Evolutionary conservation across 192 early-diverging fungal species (phyloP).

Genomic region (Borealophlyctis nickersoniae): DNA sequence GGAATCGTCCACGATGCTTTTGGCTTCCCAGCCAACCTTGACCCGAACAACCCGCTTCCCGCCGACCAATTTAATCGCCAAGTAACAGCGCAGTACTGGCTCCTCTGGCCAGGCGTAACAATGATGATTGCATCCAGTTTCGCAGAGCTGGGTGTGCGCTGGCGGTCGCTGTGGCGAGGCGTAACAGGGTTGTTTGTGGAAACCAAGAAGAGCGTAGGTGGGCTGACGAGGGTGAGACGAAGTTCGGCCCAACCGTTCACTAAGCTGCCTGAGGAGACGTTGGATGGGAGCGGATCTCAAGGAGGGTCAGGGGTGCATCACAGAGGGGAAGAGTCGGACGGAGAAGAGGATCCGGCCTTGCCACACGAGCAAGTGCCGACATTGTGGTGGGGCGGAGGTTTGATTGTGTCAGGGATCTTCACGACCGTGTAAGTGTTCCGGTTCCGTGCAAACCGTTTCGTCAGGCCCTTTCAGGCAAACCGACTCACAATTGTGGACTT

Average conservation of each 20-base stretch:
- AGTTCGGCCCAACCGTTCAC: background rate
- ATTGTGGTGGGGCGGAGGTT: slow-evolving; percentile 59
- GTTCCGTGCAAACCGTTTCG: background rate
- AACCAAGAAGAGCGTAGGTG: background rate
- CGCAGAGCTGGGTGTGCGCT: slow-evolving; percentile 54
- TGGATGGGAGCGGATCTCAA: background rate
- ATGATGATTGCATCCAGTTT: slow-evolving; percentile 62
- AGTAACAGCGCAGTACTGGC: slow-evolving; percentile 41
- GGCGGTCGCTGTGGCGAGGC: slow-evolving; percentile 38
- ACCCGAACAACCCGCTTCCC: background rate
- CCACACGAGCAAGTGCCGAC: slow-evolving; percentile 57
- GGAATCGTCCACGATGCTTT: slow-evolving; percentile 31
- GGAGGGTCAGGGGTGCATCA: background rate
- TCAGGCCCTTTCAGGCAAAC: background rate
- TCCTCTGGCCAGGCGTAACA: slow-evolving; percentile 69
- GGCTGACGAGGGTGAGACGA: background rate
- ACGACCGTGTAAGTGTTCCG: slow-evolving; percentile 41
- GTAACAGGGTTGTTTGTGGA: slow-evolving; percentile 27
- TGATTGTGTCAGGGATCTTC: slow-evolving; percentile 56
- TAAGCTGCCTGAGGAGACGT: background rate
- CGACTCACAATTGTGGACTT: background rate
- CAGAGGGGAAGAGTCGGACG: slow-evolving; percentile 16
- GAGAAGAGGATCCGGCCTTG: slow-evolving; percentile 38
- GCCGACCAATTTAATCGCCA: background rate
- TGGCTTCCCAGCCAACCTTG: slow-evolving; percentile 25